phyloP scores from a whole-genome alignment of 805 yeast species.

The Nakazawaea ishiwadae region DNA sequence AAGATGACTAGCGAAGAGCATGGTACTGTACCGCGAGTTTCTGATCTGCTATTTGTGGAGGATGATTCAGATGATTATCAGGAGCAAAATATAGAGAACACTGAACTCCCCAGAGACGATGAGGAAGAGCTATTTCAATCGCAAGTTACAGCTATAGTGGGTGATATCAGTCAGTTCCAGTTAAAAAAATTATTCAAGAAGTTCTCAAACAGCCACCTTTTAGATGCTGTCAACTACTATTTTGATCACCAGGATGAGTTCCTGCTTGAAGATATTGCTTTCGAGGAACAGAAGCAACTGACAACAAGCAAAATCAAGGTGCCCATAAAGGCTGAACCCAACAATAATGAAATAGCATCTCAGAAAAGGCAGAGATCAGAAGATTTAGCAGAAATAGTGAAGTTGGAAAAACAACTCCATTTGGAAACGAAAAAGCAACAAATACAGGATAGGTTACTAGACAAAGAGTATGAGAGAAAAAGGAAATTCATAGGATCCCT shows the following conservation, averaged over 20 bases:
- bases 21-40: neutral
- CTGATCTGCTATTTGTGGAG: constrained; percentile 5
- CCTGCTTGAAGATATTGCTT: neutral
- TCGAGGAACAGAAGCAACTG: constrained; percentile 20
- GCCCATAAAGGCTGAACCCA: neutral
- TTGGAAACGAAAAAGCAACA: neutral
- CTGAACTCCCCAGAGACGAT: constrained; percentile 2
- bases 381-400: neutral
- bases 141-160: constrained; percentile 30
- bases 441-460: neutral
- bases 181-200: constrained; percentile 22
- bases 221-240: constrained; percentile 35
- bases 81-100: neutral
- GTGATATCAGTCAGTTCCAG: constrained; percentile 22
- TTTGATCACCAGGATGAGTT: constrained; percentile 25
- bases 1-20: too few relatives aligned
- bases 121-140: constrained; percentile 23
- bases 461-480: neutral
- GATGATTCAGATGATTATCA: constrained; percentile 1
- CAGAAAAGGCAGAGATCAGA: constrained; percentile 3
- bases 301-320: constrained; percentile 3
- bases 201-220: constrained; percentile 22
- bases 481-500: constrained; percentile 50
- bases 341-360: too few relatives aligned
- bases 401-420: neutral